Conservation (phyloP, 352 stramenopile genomes). For the Phytophthora ramorum region DNA sequence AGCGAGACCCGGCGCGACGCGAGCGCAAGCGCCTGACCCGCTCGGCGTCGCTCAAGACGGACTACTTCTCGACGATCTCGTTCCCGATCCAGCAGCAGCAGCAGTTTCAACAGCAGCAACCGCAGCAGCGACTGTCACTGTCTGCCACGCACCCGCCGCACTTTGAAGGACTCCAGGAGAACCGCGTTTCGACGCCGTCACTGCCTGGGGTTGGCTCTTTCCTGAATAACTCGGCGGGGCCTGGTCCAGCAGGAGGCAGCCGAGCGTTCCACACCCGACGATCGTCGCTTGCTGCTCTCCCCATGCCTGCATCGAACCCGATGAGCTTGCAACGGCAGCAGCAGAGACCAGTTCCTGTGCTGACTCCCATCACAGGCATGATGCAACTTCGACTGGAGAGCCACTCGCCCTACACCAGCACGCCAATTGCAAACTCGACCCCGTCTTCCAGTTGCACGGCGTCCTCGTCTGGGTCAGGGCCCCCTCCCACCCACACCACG, state of each 20-base stretch:
- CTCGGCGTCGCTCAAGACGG: constrained; percentile 76
- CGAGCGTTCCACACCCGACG: constrained; percentile 47
- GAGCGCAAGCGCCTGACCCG: constrained; percentile 76
- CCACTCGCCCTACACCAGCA: constrained; percentile 35
- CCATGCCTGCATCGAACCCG: constrained; percentile 47
- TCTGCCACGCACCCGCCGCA: constrained; percentile 44
- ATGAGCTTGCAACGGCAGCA: constrained; percentile 27
- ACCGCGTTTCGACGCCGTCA: constrained; percentile 34
- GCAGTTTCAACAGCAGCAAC: constrained; percentile 35
- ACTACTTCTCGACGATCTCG: constrained; percentile 70
- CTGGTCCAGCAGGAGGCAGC: constrained; percentile 28
- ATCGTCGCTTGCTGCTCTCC: constrained; percentile 59
- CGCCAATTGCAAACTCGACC: constrained; percentile 27
- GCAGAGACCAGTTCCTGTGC: constrained; percentile 39
- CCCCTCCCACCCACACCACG: constrained; percentile 23
- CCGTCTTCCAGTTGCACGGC: constrained; percentile 36
- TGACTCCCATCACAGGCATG: constrained; percentile 77
- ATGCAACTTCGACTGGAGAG: constrained; percentile 75
- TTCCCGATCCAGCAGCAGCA: constrained; percentile 47
- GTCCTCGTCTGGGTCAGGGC: constrained; percentile 21
- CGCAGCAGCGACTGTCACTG: constrained; percentile 36
- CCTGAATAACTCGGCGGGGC: constrained; percentile 23
- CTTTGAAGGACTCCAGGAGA: constrained; percentile 39
- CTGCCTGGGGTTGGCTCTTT: constrained; percentile 51
- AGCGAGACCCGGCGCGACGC: constrained; percentile 53